These are phyloP conservation scores for Bigelowiella natans DNA, from an alignment of 78 protist genomes.

Conservation along the genomic window DNA sequence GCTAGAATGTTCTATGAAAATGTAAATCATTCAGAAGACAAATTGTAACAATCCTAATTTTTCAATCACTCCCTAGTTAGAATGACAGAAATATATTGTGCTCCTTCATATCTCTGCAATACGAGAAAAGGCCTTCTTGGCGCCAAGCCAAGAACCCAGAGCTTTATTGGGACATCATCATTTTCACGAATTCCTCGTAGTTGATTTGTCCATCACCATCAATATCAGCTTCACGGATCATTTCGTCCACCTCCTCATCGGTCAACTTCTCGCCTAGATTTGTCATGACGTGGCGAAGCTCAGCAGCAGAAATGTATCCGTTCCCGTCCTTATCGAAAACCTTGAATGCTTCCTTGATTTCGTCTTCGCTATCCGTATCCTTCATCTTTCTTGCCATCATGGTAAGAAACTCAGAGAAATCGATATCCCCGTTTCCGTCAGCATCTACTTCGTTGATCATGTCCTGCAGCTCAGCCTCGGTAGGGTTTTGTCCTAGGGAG, in stretches of 20 bases:
- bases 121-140: no score
- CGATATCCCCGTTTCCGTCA: slow-evolving; percentile 88
- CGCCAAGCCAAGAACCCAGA: no score
- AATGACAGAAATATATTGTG: no score
- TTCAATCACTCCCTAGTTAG: no score
- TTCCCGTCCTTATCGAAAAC: slow-evolving; percentile 96
- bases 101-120: no score
- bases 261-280: slow-evolving; percentile 66
- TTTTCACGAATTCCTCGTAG: slow-evolving; percentile 60
- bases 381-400: slow-evolving; percentile 91
- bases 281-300: slow-evolving; percentile 63
- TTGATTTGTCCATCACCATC: slow-evolving; percentile 60
- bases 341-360: slow-evolving; percentile 96
- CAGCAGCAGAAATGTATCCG: slow-evolving; percentile 68
- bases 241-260: slow-evolving; percentile 67
- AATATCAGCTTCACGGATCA: slow-evolving; percentile 66
- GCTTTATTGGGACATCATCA: slow-evolving; percentile 52
- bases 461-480: slow-evolving; percentile 83
- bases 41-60: no score
- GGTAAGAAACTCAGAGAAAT: slow-evolving; percentile 87
- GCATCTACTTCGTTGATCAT: slow-evolving; percentile 96
- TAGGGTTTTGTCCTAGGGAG: slow-evolving; percentile 93
- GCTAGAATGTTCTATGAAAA: no score
- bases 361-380: slow-evolving; percentile 95
- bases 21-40: no score